Evolutionary conservation across 1,284 basidiomycete species (phyloP).

Genomic region (Caloboletus firmus): DNA sequence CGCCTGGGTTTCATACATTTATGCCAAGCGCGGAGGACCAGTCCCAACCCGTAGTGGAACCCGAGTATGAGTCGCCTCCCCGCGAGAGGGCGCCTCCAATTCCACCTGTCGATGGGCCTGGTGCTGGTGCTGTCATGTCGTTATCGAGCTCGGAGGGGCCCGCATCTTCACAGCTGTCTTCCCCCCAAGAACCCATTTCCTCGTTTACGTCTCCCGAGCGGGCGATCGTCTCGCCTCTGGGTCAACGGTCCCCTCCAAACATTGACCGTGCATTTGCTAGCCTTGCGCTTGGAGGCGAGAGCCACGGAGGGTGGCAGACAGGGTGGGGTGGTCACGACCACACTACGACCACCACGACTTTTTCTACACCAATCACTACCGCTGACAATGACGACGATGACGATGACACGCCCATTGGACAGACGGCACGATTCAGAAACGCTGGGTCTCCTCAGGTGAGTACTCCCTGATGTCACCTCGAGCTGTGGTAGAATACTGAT

Average conservation of each 20-base stretch:
- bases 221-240: constrained; percentile 54
- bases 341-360: constrained; percentile 3
- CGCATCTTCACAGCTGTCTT: constrained; percentile 9
- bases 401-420: constrained; percentile 70
- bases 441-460: constrained; percentile 32
- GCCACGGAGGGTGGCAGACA: constrained; percentile 55
- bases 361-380: constrained; percentile 13
- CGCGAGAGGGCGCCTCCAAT: constrained; percentile 6
- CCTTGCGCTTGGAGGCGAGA: constrained; percentile 63
- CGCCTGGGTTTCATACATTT: constrained; percentile 31
- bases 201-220: constrained; percentile 29
- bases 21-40: constrained; percentile 21
- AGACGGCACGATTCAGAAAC: constrained; percentile 45
- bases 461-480: not conserved
- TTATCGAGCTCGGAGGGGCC: constrained; percentile 12
- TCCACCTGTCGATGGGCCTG: constrained; percentile 12
- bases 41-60: constrained; percentile 8
- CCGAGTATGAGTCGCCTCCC: constrained; percentile 12
- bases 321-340: constrained; percentile 41
- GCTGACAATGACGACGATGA: constrained; percentile 55
- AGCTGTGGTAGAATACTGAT: constrained; percentile 1
- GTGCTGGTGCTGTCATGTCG: not conserved
- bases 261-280: constrained; percentile 55
- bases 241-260: constrained; percentile 37
- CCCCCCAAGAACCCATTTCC: constrained; percentile 27